Percentiles rank a stretch among this genome's conserved stretches.
Evolutionary conservation across 2,329 filamentous ascomycete species (phyloP).

Genomic region (Aspergillus bombycis): DNA sequence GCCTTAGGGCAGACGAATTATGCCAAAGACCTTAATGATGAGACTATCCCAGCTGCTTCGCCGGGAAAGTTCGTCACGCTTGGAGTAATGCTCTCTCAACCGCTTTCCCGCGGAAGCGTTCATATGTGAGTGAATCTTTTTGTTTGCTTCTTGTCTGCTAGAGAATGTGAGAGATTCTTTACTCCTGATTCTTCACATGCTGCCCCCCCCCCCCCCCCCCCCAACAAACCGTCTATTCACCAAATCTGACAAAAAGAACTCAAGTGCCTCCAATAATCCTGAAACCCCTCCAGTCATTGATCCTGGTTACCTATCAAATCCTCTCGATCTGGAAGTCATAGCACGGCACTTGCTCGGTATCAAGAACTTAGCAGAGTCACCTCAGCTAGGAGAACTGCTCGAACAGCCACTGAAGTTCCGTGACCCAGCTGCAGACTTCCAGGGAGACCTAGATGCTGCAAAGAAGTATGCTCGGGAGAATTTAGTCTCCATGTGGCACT

Average conservation of each 20-base stretch:
- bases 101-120: constrained; percentile 14
- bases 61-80: constrained; percentile 14
- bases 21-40: constrained; percentile 13
- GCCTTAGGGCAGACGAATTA: constrained; percentile 14
- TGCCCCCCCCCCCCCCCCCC: no score
- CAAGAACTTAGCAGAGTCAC: no score
- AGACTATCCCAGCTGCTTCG: constrained; percentile 11
- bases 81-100: constrained; percentile 15
- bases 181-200: no score
- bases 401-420: constrained; percentile 19
- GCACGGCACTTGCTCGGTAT: no score
- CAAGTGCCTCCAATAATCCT: no score
- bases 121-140: constrained; percentile 9
- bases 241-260: no score
- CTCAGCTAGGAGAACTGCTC: constrained; percentile 16
- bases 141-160: background rate
- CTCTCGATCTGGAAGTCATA: no score
- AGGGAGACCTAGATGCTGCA: constrained; percentile 10
- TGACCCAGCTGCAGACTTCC: constrained; percentile 11
- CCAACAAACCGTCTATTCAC: no score
- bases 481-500: constrained; percentile 14
- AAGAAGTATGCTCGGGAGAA: constrained; percentile 11
- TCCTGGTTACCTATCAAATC: no score
- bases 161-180: no score
- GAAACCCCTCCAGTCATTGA: no score